Evolutionary conservation across 345 rosid genomes (phyloP), one percentile per base, ranked within the genome.

Genomic region (Populus davidiana): DNA sequence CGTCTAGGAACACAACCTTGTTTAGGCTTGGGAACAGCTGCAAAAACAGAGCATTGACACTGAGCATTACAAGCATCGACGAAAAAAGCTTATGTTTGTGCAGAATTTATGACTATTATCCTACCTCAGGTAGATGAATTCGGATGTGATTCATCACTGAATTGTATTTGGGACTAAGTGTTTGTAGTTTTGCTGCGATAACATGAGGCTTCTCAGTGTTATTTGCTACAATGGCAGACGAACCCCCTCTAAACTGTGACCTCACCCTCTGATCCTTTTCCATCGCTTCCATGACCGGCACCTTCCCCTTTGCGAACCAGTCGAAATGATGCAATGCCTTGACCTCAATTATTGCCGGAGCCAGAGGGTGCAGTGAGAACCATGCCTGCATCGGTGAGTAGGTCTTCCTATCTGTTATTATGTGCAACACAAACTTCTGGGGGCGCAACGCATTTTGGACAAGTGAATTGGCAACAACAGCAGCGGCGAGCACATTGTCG

Each of bases 331-430:
- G 98, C 93, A 94, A 78, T 16, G 95, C 98, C 90, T 93, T 93
- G 18, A 96, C 98, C 86, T 96, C 98, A 77, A 96, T 81, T 18
- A 96, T 79, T 12, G 99, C 91, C n/a, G 98, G 97, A 3, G 87
- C 76, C 14, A 93, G 79, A 65, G 94, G 86, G 81, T 96, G 98
- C 83, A 96, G 38, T 1, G 99, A 92, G 85, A 96, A 96, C 99
- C 99, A 96, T 20, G 99, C 98, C 81, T 96, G 99, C 99, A 96
- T 96, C 0, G 99, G 99, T 31, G 90, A 90, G 76, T 86, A 92
- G 18, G 99, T 96, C 80, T 96, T 96, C 88, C 85, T 83, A 74
- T 96, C 99, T 21, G 99, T 96, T 75, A 96, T 91, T 49, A 96
- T 86, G 86, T 96, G 99, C 20, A 96, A 87, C 27, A 93, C 97